A percentile compares a stretch with the other conserved stretches of the same genome.
phyloP scores from a whole-genome alignment of 352 stramenopile genomes.

The Phytophthora pisi region DNA sequence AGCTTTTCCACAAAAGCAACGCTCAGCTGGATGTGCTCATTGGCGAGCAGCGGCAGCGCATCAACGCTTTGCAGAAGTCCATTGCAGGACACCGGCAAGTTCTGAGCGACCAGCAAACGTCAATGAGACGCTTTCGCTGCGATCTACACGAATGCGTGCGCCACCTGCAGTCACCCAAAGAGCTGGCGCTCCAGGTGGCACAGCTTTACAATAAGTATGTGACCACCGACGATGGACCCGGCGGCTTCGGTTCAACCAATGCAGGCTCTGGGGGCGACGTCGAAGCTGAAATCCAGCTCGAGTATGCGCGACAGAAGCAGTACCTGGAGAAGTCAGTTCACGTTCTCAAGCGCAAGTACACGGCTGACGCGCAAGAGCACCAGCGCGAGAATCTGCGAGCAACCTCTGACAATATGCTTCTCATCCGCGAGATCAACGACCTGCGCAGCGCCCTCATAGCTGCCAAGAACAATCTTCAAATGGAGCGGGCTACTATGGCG shows the following conservation, averaged over 20 bases:
- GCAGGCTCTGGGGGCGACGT: conserved; percentile 46
- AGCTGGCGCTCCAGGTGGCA: conserved; percentile 80
- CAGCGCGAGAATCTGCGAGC: conserved; percentile 67
- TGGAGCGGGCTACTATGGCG: conserved; percentile 60
- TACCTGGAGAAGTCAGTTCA: conserved; percentile 94
- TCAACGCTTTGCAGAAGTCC: conserved; percentile 89
- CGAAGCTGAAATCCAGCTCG: conserved; percentile 74
- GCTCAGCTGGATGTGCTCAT: conserved; percentile 94
- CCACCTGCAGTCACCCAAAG: conserved; percentile 73
- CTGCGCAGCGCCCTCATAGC: conserved; percentile 77
- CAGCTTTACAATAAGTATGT: conserved; percentile 81
- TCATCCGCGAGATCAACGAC: conserved; percentile 95
- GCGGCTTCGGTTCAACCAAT: conserved; percentile 21
- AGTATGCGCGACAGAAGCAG: conserved; percentile 92
- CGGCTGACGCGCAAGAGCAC: conserved; percentile 70
- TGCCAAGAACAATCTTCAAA: conserved; percentile 82
- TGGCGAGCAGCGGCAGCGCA: conserved; percentile 84
- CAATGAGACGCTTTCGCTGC: conserved; percentile 76
- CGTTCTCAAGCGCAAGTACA: conserved; percentile 88
- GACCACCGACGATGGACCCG: conserved; percentile 34
- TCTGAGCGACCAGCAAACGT: conserved; percentile 67
- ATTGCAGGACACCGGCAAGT: conserved; percentile 63
- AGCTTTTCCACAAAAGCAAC: conserved; percentile 96
- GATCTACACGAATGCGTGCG: conserved; percentile 88
- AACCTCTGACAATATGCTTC: conserved; percentile 87